Percentiles rank a stretch among this genome's conserved stretches.
phyloP scores from a whole-genome alignment of 805 yeast species.

The Schwanniomyces pseudopolymorphus region DNA sequence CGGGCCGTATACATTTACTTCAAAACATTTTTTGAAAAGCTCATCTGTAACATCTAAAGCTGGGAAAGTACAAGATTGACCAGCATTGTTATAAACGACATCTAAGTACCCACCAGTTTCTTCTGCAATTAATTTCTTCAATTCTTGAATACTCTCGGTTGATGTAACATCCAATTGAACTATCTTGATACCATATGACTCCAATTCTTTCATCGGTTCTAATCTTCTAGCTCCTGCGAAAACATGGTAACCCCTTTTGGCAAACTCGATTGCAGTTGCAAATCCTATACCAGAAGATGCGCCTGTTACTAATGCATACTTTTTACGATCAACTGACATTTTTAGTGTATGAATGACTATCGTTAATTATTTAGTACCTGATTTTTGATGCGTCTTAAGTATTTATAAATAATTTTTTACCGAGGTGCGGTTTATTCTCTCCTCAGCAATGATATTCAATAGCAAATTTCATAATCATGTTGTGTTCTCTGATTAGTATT shows the following conservation, averaged over 20 bases:
- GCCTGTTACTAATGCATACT: constrained; percentile 56
- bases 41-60: constrained; percentile 65
- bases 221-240: constrained; percentile 74
- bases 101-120: constrained; percentile 54
- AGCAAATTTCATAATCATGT: no score
- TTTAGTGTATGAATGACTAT: no score
- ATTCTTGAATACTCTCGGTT: constrained; percentile 43
- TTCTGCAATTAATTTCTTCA: constrained; percentile 40
- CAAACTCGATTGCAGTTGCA: constrained; percentile 49
- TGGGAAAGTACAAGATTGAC: constrained; percentile 70
- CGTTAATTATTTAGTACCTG: no score
- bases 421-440: no score
- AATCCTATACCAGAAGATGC: constrained; percentile 59
- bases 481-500: no score
- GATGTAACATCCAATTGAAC: constrained; percentile 60
- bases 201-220: constrained; percentile 55
- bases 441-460: no score
- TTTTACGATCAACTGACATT: constrained; percentile 19
- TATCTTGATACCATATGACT: constrained; percentile 44
- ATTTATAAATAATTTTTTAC: no score
- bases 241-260: constrained; percentile 54
- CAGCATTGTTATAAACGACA: constrained; percentile 72
- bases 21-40: constrained; percentile 48
- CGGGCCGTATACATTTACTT: constrained; percentile 72
- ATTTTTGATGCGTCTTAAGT: no score